phyloP scores from a whole-genome alignment of 495 filamentous ascomycete genomes.

The Penicillium paxilli region DNA sequence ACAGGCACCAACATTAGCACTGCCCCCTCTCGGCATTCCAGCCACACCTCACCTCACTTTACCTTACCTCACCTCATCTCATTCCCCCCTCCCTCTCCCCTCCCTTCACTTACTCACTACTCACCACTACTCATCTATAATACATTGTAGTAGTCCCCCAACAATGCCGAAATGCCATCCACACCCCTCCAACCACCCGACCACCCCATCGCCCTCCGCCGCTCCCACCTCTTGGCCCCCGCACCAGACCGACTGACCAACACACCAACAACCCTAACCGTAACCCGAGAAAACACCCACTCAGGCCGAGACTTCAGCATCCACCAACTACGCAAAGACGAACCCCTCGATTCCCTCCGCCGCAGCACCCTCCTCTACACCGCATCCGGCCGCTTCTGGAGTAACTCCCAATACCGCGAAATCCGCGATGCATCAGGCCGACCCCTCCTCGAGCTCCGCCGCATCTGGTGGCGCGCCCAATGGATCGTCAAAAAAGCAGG shows the following conservation, averaged over 20 bases:
- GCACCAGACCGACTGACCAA: conserved; percentile 25
- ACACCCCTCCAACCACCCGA: conserved; percentile 16
- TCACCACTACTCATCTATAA: too few relatives aligned
- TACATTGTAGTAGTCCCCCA: too few relatives aligned
- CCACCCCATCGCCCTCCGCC: conserved; percentile 25
- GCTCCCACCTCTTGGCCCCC: conserved; percentile 26
- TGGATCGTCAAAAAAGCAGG: conserved; percentile 18
- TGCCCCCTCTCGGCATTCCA: too few relatives aligned
- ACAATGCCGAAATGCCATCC: conserved; percentile 14
- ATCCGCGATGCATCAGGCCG: conserved; percentile 13
- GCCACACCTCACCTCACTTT: too few relatives aligned
- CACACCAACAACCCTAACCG: conserved; percentile 26
- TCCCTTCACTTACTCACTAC: not conserved
- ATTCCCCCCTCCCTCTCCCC: not conserved
- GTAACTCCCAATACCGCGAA: conserved; percentile 13
- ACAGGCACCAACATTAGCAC: too few relatives aligned
- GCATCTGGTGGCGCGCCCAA: conserved; percentile 18
- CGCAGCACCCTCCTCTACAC: conserved; percentile 20
- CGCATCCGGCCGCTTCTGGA: conserved; percentile 19
- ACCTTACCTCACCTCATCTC: not conserved
- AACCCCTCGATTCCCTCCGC: conserved; percentile 15
- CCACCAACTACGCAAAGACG: conserved; percentile 18
- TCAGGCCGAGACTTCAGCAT: conserved; percentile 17
- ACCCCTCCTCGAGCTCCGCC: conserved; percentile 19
- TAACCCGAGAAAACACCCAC: conserved; percentile 15